These are phyloP conservation scores for Pontederia crassipes DNA, from an alignment of 176 grass and related monocot species.

Conservation along the genomic window DNA sequence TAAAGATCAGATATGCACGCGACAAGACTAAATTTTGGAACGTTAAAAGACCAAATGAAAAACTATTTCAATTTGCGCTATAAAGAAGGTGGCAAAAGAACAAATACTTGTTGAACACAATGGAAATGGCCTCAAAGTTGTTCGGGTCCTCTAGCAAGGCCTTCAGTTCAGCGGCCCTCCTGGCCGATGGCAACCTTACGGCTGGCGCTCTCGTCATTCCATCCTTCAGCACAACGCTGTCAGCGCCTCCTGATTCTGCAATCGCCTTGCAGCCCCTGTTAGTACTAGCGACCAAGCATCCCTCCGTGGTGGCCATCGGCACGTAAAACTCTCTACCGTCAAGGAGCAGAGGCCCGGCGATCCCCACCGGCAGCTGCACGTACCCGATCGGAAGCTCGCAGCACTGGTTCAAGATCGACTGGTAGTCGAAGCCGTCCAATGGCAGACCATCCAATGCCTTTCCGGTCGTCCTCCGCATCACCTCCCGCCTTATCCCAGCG, in stretches of 20 bases:
- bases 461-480: slow-evolving; percentile 1
- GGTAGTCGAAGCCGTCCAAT: slow-evolving; percentile 8
- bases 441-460: slow-evolving; percentile 4
- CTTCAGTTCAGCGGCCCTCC: slow-evolving; percentile 7
- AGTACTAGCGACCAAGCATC: slow-evolving; percentile 12
- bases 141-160: slow-evolving; percentile 5
- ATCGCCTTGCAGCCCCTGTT: slow-evolving; percentile 15
- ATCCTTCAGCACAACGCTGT: not conserved
- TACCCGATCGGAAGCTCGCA: slow-evolving; percentile 12
- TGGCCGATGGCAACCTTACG: slow-evolving; percentile 1
- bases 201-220: slow-evolving; percentile 16
- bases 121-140: not conserved
- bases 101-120: slow-evolving; percentile 14
- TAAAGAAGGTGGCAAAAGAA: not conserved
- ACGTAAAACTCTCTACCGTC: slow-evolving; percentile 6
- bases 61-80: not conserved
- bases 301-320: slow-evolving; percentile 17
- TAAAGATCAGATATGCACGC: no score
- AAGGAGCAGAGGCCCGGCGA: slow-evolving; percentile 3
- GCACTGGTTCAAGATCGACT: slow-evolving; percentile 5
- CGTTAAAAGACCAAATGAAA: not conserved
- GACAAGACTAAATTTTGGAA: not conserved
- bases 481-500: slow-evolving; percentile 12
- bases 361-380: slow-evolving; percentile 15
- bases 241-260: not conserved